phyloP scores from a whole-genome alignment of 306 rosid genomes.

The Ceratonia siliqua region DNA sequence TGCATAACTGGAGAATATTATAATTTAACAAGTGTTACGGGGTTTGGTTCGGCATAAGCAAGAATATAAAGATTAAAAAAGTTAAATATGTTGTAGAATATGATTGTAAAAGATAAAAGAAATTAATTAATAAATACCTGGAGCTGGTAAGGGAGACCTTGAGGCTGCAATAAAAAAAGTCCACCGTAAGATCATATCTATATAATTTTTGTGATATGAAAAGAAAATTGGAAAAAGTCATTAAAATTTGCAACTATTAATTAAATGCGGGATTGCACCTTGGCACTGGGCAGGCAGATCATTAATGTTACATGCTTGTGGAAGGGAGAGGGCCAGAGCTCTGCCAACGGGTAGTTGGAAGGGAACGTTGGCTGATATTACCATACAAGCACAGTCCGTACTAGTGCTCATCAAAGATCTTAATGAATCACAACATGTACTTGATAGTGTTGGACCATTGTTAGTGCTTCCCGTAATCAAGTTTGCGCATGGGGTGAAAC shows the following conservation, averaged over 20 bases:
- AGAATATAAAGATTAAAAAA: neutral
- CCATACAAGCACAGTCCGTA: conserved; percentile 65
- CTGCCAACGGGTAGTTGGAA: conserved; percentile 54
- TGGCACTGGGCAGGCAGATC: conserved; percentile 53
- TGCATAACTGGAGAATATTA: neutral
- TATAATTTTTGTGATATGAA: neutral
- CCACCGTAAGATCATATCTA: conserved; percentile 1
- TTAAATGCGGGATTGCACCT: conserved; percentile 41
- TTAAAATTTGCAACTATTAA: neutral
- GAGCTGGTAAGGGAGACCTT: conserved; percentile 60
- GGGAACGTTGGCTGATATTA: conserved; percentile 66
- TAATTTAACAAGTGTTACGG: neutral
- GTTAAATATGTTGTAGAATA: too few relatives aligned
- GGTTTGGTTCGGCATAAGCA: neutral
- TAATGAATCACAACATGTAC: conserved; percentile 57
- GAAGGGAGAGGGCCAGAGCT: conserved; percentile 47
- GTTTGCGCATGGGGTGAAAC: conserved; percentile 80
- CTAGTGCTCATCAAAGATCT: conserved; percentile 44
- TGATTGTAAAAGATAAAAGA: neutral
- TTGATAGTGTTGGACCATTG: conserved; percentile 50
- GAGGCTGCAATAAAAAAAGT: conserved; percentile 49
- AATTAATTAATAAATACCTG: conserved; percentile 49
- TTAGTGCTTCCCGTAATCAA: conserved; percentile 70
- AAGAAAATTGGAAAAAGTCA: conserved; percentile 7
- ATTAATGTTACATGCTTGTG: conserved; percentile 55